Evolutionary conservation across 768 basidiomycete species (phyloP).

Genomic region (Mycena maculata): DNA sequence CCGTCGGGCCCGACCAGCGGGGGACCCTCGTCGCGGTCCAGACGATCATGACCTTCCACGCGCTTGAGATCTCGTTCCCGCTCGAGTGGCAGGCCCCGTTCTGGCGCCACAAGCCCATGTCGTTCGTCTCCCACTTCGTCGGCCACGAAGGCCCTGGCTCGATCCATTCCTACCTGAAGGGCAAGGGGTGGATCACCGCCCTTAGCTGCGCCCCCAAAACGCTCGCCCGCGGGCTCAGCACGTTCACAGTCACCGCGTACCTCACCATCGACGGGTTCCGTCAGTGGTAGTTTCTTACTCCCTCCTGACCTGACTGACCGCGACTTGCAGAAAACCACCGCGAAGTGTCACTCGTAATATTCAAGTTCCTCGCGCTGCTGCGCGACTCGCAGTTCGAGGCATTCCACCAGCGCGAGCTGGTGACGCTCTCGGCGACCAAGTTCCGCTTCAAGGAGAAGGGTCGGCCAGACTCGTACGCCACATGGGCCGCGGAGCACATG

Average conservation of each 20-base stretch:
- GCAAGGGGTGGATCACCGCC: conserved; percentile 85
- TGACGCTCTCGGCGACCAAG: conserved; percentile 73
- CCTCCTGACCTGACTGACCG: conserved; percentile 16
- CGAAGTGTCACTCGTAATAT: conserved; percentile 72
- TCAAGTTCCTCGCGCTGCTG: conserved; percentile 83
- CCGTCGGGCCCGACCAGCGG: conserved; percentile 77
- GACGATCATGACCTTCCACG: conserved; percentile 89
- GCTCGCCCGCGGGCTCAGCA: conserved; percentile 85
- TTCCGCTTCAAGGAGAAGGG: conserved; percentile 92
- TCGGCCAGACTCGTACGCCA: conserved; percentile 82
- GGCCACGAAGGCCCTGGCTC: conserved; percentile 97
- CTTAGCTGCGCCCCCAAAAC: conserved; percentile 77
- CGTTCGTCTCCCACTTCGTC: conserved; percentile 82
- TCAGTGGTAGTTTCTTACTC: conserved; percentile 52
- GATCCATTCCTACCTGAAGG: conserved; percentile 89
- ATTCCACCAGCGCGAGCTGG: conserved; percentile 84
- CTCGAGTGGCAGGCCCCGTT: conserved; percentile 76
- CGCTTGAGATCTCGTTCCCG: conserved; percentile 85
- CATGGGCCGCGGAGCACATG: conserved; percentile 80
- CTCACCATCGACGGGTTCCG: conserved; percentile 90
- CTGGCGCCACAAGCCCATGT: conserved; percentile 83
- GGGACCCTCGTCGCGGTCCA: conserved; percentile 88
- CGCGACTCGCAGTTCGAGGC: conserved; percentile 67
- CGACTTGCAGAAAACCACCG: conserved; percentile 74
- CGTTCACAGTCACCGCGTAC: conserved; percentile 86